Base-by-base conservation (phyloP, 2,329 filamentous ascomycete species). In the Beauveria medogensis region DNA sequence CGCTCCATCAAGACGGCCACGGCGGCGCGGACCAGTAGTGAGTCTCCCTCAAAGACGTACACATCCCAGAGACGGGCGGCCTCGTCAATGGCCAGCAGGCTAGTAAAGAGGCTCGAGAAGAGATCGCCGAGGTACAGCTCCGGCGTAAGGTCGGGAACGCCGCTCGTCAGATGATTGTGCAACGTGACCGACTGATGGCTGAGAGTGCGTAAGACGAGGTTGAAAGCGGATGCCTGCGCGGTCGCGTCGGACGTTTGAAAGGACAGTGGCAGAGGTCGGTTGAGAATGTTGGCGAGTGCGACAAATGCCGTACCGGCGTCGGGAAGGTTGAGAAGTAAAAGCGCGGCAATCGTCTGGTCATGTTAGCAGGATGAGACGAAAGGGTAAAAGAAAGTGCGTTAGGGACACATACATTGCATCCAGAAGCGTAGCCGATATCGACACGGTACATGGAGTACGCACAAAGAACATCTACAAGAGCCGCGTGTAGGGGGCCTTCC, bases 381-480 rank as follows among this genome's bases (percentile, higher is more conserved):
- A 3, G 55, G 20, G 22, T 46, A 44, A 55, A 30, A 12, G 20
- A 14, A 44, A 47, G 3, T 50, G 24, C 18, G 22, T 48, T 55
- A 14, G 59, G 30, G 34, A n/a, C 30, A 80, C 87, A 79, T 73
- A 90, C 86, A 69, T 91, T 89, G 65, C 87, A 89, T 59, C 89
- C 89, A 64, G 82, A 80, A 61, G 90, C 81, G 68, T 91, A 92
- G 64, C 90, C 89, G 68, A 93, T 88, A 69, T 94, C 90, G 65
- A 86, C 88, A 63, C 90, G 82, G 73, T 94, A 94, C 83, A 91
- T 89, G 59, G 86, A 81, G 72, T 93, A 93, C 7, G 90, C 91
- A 67, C 86, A 86, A 63, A 93, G 78, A 10, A 94, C 84, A 69
- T 93, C 86, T 20, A 88, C 77, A 34, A 94, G 76, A 43, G 82